These are phyloP conservation scores for Aquilaria sinensis DNA, from an alignment of 345 rosid genomes.

Conservation along the genomic window DNA sequence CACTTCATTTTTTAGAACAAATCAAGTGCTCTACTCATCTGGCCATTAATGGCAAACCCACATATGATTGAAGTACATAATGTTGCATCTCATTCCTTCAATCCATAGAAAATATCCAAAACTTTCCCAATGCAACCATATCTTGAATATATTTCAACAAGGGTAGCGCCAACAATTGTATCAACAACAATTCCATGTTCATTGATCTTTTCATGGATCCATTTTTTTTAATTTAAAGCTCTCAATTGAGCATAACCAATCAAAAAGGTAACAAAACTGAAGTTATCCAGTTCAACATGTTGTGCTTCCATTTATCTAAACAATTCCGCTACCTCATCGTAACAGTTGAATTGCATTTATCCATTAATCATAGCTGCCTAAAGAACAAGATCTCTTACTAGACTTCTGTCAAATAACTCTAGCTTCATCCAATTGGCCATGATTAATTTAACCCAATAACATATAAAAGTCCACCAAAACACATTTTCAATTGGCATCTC, in stretches of 20 bases:
- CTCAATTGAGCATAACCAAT: conserved; percentile 72
- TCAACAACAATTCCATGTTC: conserved; percentile 44
- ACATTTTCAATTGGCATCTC: conserved; percentile 48
- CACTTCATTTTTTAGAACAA: conserved; percentile 53
- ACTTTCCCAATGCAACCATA: conserved; percentile 62
- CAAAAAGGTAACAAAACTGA: conserved; percentile 56
- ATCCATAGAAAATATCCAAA: conserved; percentile 39
- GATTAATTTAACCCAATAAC: conserved; percentile 53
- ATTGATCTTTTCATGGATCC: conserved; percentile 63
- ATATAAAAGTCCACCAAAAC: conserved; percentile 63
- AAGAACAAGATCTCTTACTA: conserved; percentile 53
- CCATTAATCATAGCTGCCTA: conserved; percentile 94
- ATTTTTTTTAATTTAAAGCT: conserved; percentile 68
- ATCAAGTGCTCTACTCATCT: conserved; percentile 40
- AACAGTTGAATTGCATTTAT: conserved; percentile 58
- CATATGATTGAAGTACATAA: conserved; percentile 75
- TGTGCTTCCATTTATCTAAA: conserved; percentile 49
- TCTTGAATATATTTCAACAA: conserved; percentile 72
- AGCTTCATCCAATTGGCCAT: conserved; percentile 47
- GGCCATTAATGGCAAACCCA: conserved; percentile 66
- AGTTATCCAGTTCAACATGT: conserved; percentile 53
- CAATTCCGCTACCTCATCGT: conserved; percentile 47
- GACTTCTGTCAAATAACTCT: conserved; percentile 69
- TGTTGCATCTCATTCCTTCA: conserved; percentile 44
- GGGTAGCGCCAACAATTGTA: conserved; percentile 59